A percentile compares a stretch with the other conserved stretches of the same genome.
phyloP scores from a whole-genome alignment of 2,329 filamentous ascomycete species.

The Claviceps purpurea region DNA sequence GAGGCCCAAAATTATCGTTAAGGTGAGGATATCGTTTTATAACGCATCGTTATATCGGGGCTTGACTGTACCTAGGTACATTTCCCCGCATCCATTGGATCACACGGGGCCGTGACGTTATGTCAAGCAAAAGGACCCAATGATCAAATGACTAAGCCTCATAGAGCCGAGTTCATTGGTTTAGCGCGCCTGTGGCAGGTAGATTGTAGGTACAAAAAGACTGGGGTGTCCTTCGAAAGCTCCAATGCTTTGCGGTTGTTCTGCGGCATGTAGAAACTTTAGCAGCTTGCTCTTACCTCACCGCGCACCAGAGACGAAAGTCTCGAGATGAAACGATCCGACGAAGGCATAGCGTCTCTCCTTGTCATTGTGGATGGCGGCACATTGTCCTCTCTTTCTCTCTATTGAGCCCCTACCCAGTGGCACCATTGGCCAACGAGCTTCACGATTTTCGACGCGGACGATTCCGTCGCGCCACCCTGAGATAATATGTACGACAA shows the following conservation, averaged over 20 bases:
- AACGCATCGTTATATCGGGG: too few relatives aligned
- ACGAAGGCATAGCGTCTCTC: not conserved
- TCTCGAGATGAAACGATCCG: not conserved
- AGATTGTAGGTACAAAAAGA: not conserved
- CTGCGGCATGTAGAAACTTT: not conserved
- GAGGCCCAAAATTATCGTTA: too few relatives aligned
- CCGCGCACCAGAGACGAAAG: not conserved
- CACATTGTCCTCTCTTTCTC: not conserved
- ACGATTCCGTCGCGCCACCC: not conserved
- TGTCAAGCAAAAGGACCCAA: too few relatives aligned
- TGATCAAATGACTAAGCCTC: too few relatives aligned
- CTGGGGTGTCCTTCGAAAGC: not conserved
- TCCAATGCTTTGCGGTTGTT: not conserved
- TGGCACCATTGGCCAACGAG: not conserved
- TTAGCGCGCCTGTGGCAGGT: too few relatives aligned
- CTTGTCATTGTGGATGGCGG: not conserved
- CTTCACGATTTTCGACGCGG: not conserved
- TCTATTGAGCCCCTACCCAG: not conserved
- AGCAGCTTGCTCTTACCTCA: not conserved
- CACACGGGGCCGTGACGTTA: too few relatives aligned
- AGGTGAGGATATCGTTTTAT: too few relatives aligned
- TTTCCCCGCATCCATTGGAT: too few relatives aligned
- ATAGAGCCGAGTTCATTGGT: too few relatives aligned
- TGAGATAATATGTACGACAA: conserved; percentile 24
- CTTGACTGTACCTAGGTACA: too few relatives aligned